Conservation (phyloP, 2,329 filamentous ascomycete species). For the Pestalotiopsis sp. region DNA sequence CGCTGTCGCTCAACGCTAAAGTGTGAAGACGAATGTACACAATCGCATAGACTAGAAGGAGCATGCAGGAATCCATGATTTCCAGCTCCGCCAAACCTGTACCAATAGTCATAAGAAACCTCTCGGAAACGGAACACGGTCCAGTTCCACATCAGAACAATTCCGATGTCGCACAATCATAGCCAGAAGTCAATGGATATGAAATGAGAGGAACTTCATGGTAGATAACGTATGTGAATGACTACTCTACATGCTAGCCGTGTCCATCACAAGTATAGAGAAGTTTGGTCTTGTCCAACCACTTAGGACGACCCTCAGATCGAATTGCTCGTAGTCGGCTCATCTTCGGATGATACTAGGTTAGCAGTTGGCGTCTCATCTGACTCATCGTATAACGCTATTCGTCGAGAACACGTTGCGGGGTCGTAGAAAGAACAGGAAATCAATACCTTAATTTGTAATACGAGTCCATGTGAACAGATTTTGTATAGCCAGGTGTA, state of each 20-base stretch:
- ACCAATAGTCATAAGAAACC: neutral
- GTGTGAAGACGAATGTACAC: neutral
- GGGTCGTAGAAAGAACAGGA: neutral
- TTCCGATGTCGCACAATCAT: neutral
- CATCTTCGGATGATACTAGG: conserved; percentile 4
- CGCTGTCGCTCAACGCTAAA: conserved; percentile 1
- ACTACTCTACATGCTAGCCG: neutral
- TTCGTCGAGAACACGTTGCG: conserved; percentile 14
- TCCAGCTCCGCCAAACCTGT: neutral
- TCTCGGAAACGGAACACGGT: neutral
- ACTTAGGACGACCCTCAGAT: neutral
- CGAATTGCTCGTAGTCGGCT: neutral
- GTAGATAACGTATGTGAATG: neutral
- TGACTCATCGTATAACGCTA: conserved; percentile 7
- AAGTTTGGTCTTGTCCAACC: neutral
- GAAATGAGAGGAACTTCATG: neutral
- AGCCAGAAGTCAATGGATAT: neutral
- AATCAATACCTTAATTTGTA: neutral
- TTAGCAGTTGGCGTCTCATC: neutral
- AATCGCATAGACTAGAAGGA: conserved; percentile 7
- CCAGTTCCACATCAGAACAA: neutral
- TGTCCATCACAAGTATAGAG: neutral
- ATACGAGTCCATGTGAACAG: neutral
- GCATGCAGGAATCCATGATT: neutral
- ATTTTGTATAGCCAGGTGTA: neutral